These are phyloP conservation scores for Isoetes engelmannii DNA, from an alignment of 83 land plant species.

Conservation along the genomic window DNA sequence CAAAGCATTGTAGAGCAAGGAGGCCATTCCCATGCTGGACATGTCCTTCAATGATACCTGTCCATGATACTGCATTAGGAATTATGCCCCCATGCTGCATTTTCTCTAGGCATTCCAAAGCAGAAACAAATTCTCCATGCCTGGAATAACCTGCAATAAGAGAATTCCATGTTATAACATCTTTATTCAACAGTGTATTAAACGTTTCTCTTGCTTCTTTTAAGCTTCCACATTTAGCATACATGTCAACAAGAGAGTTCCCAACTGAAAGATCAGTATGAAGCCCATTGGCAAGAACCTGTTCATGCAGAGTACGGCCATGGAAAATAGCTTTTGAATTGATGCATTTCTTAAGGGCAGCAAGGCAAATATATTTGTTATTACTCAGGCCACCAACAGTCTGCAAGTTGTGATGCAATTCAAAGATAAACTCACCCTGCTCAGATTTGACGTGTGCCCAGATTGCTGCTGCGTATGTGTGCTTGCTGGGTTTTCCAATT, in stretches of 20 bases:
- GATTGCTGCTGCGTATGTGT: neutral
- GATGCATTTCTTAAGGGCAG: neutral
- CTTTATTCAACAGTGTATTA: neutral
- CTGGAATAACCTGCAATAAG: neutral
- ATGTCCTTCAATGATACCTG: conserved; percentile 35
- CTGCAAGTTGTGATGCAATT: neutral
- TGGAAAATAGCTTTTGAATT: neutral
- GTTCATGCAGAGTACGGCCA: neutral
- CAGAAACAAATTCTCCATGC: conserved; percentile 22
- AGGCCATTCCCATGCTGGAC: conserved; percentile 35
- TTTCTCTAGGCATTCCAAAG: conserved; percentile 27
- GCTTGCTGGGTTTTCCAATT: neutral
- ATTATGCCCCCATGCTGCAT: conserved; percentile 32
- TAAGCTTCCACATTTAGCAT: conserved; percentile 1
- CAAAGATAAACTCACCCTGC: neutral
- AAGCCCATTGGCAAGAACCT: neutral
- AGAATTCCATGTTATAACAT: conserved; percentile 7
- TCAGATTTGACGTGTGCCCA: neutral
- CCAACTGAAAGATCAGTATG: neutral
- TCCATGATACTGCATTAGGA: conserved; percentile 34
- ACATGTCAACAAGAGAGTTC: conserved; percentile 6
- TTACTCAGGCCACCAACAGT: neutral
- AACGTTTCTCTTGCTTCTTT: conserved; percentile 1
- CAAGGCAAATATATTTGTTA: neutral
- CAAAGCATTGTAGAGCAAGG: conserved; percentile 18